Evolutionary conservation across 1,139 yeast species (phyloP), one percentile per base, ranked within the genome.

Genomic region (Yamadazyma sp.): DNA sequence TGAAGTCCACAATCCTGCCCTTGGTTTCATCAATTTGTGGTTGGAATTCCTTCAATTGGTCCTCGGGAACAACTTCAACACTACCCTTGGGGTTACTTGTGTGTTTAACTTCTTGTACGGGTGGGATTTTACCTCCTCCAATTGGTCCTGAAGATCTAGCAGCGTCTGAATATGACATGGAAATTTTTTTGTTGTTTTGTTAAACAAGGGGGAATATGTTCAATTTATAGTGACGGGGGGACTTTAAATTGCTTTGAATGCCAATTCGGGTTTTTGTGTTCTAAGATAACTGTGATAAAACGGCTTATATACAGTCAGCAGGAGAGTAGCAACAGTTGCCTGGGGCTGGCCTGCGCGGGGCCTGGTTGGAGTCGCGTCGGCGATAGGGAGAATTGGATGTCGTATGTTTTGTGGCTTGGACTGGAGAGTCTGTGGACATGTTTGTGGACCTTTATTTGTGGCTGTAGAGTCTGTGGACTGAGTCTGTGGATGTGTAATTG

Each of bases 91-190:
- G 62, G 13, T 50, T 46, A 6, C 33, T 9, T 29, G 56, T 38
- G 11, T 53, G 48, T 27, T 42, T 27, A 8, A 37, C 41, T 16
- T 29, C 16, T 4, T 35, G 42, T 39, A 44, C 51, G 15, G 64
- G 52, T 28, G 70, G 70, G 16, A 49, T 48, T 32, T 37, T 38
- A 28, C 56, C 55, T 35, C 54, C 55, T 29, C 47, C 52, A 40
- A 47, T 45, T 31, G 70, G 70, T 9, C 68, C 70, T 4, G 69
- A 59, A 16, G 67, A 56, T 35, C 64, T 64, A 42, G 71, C 73
- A 39, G 68, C 73, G 39, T 67, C 66, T 32, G 73, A 70, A 64
- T 67, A 67, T 29, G 60, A 49, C 54, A 49, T 50, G n/a, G n/a
- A n/a, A n/a, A n/a, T n/a, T n/a, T n/a, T 15, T 36, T 23, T 23